Conservation (phyloP, 1,284 basidiomycete genomes). For the Schizophyllum commune region DNA sequence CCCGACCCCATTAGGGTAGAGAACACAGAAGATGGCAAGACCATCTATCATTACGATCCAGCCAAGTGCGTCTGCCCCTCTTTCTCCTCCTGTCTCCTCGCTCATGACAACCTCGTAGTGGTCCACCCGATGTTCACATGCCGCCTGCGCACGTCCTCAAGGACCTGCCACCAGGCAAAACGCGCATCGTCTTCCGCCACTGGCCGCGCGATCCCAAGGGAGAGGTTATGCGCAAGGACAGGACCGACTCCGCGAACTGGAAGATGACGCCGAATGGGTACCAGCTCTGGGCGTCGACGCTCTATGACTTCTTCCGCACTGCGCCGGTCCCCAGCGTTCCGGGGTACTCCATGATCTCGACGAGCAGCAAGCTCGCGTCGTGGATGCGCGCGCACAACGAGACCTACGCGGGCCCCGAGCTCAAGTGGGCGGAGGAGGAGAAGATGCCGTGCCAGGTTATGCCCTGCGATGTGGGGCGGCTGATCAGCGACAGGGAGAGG, state of each 20-base stretch:
- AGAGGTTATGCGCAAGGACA: conserved; percentile 12
- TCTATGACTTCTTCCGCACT: conserved; percentile 35
- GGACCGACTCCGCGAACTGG: conserved; percentile 13
- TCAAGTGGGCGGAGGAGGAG: conserved; percentile 31
- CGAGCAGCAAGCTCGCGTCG: conserved; percentile 29
- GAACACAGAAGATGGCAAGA: neutral
- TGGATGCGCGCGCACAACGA: conserved; percentile 28
- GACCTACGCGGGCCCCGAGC: conserved; percentile 22
- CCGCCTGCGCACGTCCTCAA: neutral
- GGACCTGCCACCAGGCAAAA: neutral
- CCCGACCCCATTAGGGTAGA: neutral
- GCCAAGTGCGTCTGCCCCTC: neutral
- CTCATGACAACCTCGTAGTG: neutral
- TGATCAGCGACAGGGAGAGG: conserved; percentile 18
- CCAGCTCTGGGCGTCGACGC: conserved; percentile 35
- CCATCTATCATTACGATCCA: too few species aligned
- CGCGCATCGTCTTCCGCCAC: conserved; percentile 19
- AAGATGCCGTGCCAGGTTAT: conserved; percentile 23
- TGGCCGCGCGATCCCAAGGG: conserved; percentile 30
- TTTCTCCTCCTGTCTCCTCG: neutral
- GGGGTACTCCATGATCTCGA: conserved; percentile 16
- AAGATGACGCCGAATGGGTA: conserved; percentile 26
- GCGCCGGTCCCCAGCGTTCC: conserved; percentile 15
- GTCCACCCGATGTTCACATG: neutral
- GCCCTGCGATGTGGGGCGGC: conserved; percentile 15